Evolutionary conservation across 2,329 filamentous ascomycete species (phyloP), one percentile per base, ranked within the genome.

Genomic region (Pestalotiopsis sp.): DNA sequence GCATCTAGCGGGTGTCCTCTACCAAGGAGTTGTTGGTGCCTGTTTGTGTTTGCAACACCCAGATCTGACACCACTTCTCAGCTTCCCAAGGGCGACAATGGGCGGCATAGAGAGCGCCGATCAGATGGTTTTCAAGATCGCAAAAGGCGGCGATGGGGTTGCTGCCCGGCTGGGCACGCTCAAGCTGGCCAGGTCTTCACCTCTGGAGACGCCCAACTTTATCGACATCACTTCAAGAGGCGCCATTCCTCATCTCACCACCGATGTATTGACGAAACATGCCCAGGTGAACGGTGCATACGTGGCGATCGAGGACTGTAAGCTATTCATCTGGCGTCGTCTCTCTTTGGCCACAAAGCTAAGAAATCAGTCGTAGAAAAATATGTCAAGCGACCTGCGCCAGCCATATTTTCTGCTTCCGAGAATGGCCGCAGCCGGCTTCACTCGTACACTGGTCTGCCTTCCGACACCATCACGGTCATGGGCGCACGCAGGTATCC

Each of bases 281-380:
- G 89, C 90, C 1, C 78, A 86, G 4, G 84, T 97, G 68, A 82
- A 83, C 35, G 92, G 92, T 30, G 85, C 93, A 3, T 97, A 97
- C 77, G 83, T 96, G 75, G 93, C 92, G 0, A 82, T 98, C 35
- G 96, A 99, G 84, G 96, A 99, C 79, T 98, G 96, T 98, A 85
- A 20, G 10, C 60, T 22, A 39, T 30, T 56, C 30, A 35, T 68
- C 66, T 24, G 69, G 63, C 57, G 22, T 44, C 3, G 10, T 17
- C 52, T 5, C 22, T n/a, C 64, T 7, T 48, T 4, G n/a, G 10
- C 7, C 4, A 66, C 67, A 56, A 35, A 48, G n/a, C 67, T 70
- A 56, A 69, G 64, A 14, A 39, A 61, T 9, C 64, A 89, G 88
- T 90, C 75, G 81, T 89, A 70, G 88, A 90, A 74, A 79, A 76